Evolutionary conservation across 139 green algal species (phyloP).

Genomic region (Coelastrella sp.): DNA sequence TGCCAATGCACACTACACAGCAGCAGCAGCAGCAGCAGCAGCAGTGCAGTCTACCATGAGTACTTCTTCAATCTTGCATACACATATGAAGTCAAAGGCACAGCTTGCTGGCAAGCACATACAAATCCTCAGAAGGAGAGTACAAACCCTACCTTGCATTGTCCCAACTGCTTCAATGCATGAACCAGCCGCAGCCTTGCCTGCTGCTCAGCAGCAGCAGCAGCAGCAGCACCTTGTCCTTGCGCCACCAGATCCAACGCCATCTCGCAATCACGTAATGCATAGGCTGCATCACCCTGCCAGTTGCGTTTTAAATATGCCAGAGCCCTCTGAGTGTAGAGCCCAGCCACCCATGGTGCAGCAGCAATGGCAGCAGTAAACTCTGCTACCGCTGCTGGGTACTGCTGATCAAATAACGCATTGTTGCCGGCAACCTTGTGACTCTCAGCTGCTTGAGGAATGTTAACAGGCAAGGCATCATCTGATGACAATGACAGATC

Average conservation of each 20-base stretch:
- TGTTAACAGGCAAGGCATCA: background rate
- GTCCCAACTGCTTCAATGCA: slow-evolving; percentile 64
- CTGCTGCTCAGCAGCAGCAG: slow-evolving; percentile 41
- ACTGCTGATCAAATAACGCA: slow-evolving; percentile 60
- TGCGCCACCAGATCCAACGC: slow-evolving; percentile 56
- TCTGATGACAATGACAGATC: slow-evolving; percentile 17
- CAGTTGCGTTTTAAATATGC: slow-evolving; percentile 69
- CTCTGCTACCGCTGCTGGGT: slow-evolving; percentile 53
- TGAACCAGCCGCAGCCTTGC: slow-evolving; percentile 61
- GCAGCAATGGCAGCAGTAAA: slow-evolving; percentile 66
- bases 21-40: slow-evolving; percentile 17
- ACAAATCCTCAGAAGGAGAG: too few species aligned
- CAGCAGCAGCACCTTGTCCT: background rate
- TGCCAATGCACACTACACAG: slow-evolving; percentile 53
- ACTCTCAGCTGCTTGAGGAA: slow-evolving; percentile 60
- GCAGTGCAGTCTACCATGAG: background rate
- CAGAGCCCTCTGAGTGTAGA: slow-evolving; percentile 64
- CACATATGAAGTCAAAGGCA: background rate
- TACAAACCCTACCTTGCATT: slow-evolving; percentile 56
- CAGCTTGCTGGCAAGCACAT: background rate
- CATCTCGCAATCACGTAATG: slow-evolving; percentile 70
- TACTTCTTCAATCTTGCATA: background rate
- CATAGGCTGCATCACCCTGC: slow-evolving; percentile 71
- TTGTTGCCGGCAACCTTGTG: slow-evolving; percentile 64
- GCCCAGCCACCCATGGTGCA: slow-evolving; percentile 51